phyloP scores from a whole-genome alignment of 768 basidiomycete species.

The Sistotremastrum suecicum region DNA sequence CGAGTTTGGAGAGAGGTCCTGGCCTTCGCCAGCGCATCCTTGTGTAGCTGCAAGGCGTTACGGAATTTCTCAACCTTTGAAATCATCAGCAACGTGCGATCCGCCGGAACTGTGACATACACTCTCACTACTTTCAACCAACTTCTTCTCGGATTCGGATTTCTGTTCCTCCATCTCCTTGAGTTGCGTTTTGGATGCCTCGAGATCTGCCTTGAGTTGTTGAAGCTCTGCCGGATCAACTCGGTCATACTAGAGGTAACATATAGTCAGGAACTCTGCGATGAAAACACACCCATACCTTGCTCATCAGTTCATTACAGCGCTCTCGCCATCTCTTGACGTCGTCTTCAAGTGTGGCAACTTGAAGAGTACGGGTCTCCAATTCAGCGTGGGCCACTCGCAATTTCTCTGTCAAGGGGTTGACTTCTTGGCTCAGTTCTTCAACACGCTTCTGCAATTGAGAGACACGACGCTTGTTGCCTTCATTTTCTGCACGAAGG shows the following conservation, averaged over 20 bases:
- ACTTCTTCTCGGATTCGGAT: constrained; percentile 10
- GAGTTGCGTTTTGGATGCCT: constrained; percentile 19
- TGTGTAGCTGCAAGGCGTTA: constrained; percentile 1
- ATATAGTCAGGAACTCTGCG: neutral
- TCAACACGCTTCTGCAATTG: constrained; percentile 55
- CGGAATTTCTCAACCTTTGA: neutral
- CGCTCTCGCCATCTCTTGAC: constrained; percentile 75
- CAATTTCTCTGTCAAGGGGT: constrained; percentile 61
- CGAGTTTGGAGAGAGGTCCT: neutral
- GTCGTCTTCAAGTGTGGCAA: constrained; percentile 61
- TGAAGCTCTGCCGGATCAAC: constrained; percentile 80
- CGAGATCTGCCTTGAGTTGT: constrained; percentile 59
- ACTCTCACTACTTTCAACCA: constrained; percentile 2
- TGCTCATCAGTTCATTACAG: constrained; percentile 65
- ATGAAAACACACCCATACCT: constrained; percentile 28
- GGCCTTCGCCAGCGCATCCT: constrained; percentile 5
- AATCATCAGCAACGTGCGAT: neutral
- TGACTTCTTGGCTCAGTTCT: constrained; percentile 43
- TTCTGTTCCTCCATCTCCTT: constrained; percentile 17
- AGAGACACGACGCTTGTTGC: constrained; percentile 49
- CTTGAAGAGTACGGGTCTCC: constrained; percentile 51
- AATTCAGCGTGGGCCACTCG: constrained; percentile 57
- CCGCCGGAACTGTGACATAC: neutral
- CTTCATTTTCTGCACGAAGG: constrained; percentile 62
- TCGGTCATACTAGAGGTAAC: constrained; percentile 54